These are phyloP conservation scores for Tillandsia leiboldiana DNA, from an alignment of 176 grass and related monocot species.

Conservation along the genomic window DNA sequence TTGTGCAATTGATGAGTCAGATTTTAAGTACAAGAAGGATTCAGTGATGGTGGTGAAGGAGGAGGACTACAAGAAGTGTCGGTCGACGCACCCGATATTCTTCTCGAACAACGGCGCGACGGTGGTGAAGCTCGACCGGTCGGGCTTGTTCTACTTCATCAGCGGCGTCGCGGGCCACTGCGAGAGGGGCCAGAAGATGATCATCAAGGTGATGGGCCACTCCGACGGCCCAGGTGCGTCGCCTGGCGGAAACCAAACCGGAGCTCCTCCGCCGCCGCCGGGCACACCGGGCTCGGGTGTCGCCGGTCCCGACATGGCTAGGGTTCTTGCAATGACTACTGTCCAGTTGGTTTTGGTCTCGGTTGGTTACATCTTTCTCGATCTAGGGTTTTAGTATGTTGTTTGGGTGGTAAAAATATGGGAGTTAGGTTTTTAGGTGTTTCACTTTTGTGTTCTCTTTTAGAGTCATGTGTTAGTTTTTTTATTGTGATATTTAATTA, in stretches of 20 bases:
- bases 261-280: background rate
- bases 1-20: conserved; percentile 6
- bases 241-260: background rate
- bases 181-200: conserved; percentile 64
- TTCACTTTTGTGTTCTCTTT: background rate
- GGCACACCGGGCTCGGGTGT: background rate
- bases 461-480: too few relatives aligned
- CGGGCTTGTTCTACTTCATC: conserved; percentile 57
- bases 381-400: background rate
- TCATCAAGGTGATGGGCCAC: conserved; percentile 45
- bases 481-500: too few relatives aligned
- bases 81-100: conserved; percentile 45
- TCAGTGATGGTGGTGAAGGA: conserved; percentile 70
- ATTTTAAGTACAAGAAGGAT: conserved; percentile 75
- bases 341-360: background rate
- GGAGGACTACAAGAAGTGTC: conserved; percentile 61
- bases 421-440: background rate
- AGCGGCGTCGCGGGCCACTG: conserved; percentile 71
- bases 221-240: background rate
- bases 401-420: background rate
- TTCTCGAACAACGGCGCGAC: conserved; percentile 77
- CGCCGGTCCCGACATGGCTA: background rate
- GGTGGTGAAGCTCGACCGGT: conserved; percentile 29
- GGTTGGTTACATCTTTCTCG: background rate
- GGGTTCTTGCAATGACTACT: background rate